These are phyloP conservation scores for Aegilops bicornis DNA, from an alignment of 176 grass and related monocot genomes.

Conservation along the genomic window DNA sequence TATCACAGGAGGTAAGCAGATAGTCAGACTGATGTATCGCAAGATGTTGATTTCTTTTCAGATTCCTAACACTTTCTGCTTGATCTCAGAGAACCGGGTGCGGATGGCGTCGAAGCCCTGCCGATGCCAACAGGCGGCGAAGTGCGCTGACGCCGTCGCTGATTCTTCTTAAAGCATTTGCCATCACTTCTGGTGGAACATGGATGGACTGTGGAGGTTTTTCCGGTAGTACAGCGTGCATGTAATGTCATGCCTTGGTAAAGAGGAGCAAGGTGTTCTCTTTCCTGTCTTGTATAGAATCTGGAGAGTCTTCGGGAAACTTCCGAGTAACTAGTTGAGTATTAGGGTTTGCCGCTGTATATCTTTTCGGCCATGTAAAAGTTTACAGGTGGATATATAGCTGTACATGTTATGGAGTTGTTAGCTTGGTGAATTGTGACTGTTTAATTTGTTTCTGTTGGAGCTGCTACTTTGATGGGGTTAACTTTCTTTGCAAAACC, in stretches of 20 bases:
- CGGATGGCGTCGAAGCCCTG: conserved; percentile 26
- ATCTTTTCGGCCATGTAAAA: conserved; percentile 48
- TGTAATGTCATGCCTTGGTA: conserved; percentile 4
- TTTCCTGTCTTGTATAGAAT: conserved; percentile 33
- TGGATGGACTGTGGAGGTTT: neutral
- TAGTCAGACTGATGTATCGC: neutral
- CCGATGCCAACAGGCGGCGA: neutral
- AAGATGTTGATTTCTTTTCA: neutral
- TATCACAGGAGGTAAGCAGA: conserved; percentile 70
- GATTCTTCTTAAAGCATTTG: conserved; percentile 25
- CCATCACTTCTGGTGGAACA: neutral
- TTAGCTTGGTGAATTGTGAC: neutral
- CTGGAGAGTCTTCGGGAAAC: neutral
- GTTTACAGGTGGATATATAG: conserved; percentile 39
- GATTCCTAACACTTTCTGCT: neutral
- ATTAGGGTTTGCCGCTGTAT: conserved; percentile 42
- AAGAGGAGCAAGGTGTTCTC: conserved; percentile 23
- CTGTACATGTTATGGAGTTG: conserved; percentile 42
- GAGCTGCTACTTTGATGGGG: too few species aligned
- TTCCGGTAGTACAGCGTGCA: conserved; percentile 16
- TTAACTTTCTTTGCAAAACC: neutral
- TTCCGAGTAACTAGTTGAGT: conserved; percentile 25
- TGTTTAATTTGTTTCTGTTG: neutral
- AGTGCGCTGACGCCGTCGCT: conserved; percentile 24
- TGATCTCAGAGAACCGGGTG: conserved; percentile 42